phyloP scores from a whole-genome alignment of 2,329 filamentous ascomycete species.

The Fusarium beomiforme region DNA sequence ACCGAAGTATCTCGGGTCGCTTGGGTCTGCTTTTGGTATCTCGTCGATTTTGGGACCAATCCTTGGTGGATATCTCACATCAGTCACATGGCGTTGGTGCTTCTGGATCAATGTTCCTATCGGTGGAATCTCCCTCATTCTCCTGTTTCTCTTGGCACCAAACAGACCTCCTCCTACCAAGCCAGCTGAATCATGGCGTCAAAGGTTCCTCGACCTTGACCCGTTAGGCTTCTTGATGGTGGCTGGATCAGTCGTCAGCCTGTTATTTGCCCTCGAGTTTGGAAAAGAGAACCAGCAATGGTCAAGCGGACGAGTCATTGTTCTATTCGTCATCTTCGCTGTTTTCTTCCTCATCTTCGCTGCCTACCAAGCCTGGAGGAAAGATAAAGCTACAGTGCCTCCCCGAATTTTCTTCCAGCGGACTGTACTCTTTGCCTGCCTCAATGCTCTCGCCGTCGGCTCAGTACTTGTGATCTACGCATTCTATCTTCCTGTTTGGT shows the following conservation, averaged over 20 bases:
- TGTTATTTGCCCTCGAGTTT: conserved; percentile 18
- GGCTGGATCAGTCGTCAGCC: conserved; percentile 6
- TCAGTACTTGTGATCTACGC: conserved; percentile 6
- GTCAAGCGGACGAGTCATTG: neutral
- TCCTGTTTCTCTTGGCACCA: neutral
- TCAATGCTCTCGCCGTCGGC: neutral
- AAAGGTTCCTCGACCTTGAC: conserved; percentile 15
- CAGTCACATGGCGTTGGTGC: conserved; percentile 24
- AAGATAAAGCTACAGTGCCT: conserved; percentile 7
- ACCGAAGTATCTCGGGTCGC: conserved; percentile 1
- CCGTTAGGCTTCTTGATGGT: conserved; percentile 7
- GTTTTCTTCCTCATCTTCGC: neutral
- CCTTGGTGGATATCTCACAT: conserved; percentile 19
- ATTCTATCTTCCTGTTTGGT: conserved; percentile 23
- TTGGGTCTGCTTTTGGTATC: conserved; percentile 2
- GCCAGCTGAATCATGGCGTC: conserved; percentile 1
- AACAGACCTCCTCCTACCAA: neutral
- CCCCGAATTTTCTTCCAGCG: conserved; percentile 4
- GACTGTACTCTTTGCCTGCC: neutral
- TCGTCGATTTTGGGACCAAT: conserved; percentile 16
- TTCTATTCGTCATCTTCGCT: conserved; percentile 10
- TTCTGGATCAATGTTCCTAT: conserved; percentile 31
- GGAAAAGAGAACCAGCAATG: conserved; percentile 5
- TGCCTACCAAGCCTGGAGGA: conserved; percentile 6
- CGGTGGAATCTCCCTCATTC: conserved; percentile 1